Conservation (phyloP, 306 rosid species). For the Sicyos edulis region DNA sequence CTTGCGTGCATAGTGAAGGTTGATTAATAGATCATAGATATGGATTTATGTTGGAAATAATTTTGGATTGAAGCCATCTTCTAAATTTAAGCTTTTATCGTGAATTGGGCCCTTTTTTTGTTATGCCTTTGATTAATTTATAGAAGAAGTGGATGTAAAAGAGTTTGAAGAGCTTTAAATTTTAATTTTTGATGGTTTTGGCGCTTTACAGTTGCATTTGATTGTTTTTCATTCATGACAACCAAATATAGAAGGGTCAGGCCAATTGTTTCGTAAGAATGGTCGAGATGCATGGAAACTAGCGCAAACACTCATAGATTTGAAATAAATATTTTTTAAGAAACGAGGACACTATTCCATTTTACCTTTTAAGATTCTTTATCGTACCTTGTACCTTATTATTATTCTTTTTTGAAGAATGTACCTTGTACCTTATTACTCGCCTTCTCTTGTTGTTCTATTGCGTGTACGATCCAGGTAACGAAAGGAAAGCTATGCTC, state of each 20-base stretch:
- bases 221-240: background rate
- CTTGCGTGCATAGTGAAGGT: constrained; percentile 8
- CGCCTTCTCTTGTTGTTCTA: constrained; percentile 4
- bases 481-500: constrained; percentile 39
- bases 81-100: background rate
- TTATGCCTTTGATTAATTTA: background rate
- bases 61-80: background rate
- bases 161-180: background rate
- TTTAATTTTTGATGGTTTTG: background rate
- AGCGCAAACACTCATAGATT: no score
- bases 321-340: background rate
- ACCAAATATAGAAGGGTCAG: no score
- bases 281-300: no score
- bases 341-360: background rate
- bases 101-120: background rate
- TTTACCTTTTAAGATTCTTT: background rate
- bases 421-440: background rate
- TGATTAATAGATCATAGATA: background rate
- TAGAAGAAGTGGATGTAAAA: background rate
- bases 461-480: constrained; percentile 40
- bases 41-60: constrained; percentile 5
- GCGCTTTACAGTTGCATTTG: background rate
- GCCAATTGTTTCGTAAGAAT: no score
- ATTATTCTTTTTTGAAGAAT: no score
- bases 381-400: background rate